Evolutionary conservation across 257 asterid species (phyloP), one percentile per base, ranked within the genome.

Genomic region (Paulownia fortunei): DNA sequence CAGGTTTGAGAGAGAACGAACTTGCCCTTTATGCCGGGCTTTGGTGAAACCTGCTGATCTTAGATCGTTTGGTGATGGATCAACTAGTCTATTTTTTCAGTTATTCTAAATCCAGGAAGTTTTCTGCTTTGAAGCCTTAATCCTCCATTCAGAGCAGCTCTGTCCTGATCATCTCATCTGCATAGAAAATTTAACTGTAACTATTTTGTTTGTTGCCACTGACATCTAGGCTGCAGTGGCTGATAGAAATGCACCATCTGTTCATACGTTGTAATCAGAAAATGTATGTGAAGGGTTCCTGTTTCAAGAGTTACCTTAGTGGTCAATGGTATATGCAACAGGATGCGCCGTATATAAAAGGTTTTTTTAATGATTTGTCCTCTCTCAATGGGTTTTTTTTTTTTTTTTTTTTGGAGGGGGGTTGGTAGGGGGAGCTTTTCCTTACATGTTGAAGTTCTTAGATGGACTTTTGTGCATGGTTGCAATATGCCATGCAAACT

Each of bases 1-100:
- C 91, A 92, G 97, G 97, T 92, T 92, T 69, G 97, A 92, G 90
- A 88, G 97, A 84, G 97, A 92, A 89, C 87, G 97, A 47, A 90
- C 94, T 19, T 90, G 97, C 73, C 97, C 96, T 55, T 80, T 92
- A 73, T 92, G 97, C 84, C 87, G 97, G 76, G 96, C 97, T 47
- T 71, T 90, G 87, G 96, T 90, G 83, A 92, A 90, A 87, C 81
- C 88, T 66, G 89, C 91, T 18, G 96, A 86, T 73, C 92, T 92
- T 56, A 87, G 87, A 81, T 92, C 97, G 34, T 92, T 82, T 63
- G 85, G 92, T 30, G 96, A 92, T 76, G 96, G 94, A 80, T 87
- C 97, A 39, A 92, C 92, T 8, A 89, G 89, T 79, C 84, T 92
- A 51, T 92, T 89, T 76, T 92, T 90, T 81, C 97, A 90, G 90